Conservation (phyloP, 257 asterid genomes). For the Solanum sejunctum region DNA sequence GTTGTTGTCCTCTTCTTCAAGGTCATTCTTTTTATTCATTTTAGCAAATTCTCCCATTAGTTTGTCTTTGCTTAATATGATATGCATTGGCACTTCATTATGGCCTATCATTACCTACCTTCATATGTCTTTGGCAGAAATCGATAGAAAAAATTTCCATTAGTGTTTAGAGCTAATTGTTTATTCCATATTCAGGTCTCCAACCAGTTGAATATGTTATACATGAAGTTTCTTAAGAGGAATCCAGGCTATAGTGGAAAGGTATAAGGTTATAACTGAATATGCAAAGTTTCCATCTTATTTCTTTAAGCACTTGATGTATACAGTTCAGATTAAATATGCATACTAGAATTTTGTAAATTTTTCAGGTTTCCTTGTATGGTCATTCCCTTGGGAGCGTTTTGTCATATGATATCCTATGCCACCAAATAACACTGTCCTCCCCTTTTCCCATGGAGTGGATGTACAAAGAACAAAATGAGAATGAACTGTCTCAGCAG, state of each 20-base stretch:
- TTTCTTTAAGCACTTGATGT: background rate
- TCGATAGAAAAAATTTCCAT: background rate
- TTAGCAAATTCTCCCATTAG: background rate
- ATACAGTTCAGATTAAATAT: background rate
- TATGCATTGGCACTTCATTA: background rate
- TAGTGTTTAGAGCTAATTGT: constrained; percentile 6
- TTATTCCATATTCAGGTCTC: constrained; percentile 56
- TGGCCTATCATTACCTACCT: background rate
- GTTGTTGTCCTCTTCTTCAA: background rate
- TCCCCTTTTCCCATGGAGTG: constrained; percentile 86
- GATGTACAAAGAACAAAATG: constrained; percentile 51
- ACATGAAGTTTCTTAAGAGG: constrained; percentile 84
- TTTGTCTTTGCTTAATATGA: background rate
- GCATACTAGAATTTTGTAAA: background rate
- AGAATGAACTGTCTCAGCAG: constrained; percentile 11
- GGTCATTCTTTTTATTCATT: background rate
- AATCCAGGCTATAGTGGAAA: constrained; percentile 97
- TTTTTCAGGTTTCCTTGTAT: constrained; percentile 67
- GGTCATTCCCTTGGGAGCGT: constrained; percentile 99
- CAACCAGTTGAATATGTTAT: constrained; percentile 67
- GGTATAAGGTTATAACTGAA: constrained; percentile 32
- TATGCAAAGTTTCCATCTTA: background rate
- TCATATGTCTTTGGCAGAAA: background rate
- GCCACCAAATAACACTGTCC: constrained; percentile 70
- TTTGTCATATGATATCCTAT: constrained; percentile 85